These are phyloP conservation scores for Fistulinella cinereoalba DNA, from an alignment of 1,284 basidiomycete species.

Conservation along the genomic window DNA sequence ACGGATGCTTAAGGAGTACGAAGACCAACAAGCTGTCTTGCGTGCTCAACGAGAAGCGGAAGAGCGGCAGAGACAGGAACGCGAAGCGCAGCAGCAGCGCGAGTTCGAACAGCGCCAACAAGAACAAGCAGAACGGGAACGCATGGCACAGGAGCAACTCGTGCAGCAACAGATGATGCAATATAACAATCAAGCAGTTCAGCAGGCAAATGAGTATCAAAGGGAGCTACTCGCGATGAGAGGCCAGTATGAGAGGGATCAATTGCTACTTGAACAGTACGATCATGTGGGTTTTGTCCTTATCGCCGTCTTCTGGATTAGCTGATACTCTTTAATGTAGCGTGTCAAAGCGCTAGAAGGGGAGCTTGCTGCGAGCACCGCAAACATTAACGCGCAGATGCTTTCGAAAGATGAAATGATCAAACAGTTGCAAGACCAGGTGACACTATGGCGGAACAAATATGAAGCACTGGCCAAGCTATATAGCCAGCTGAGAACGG, in stretches of 20 bases:
- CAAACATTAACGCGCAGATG: conserved; percentile 87
- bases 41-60: conserved; percentile 81
- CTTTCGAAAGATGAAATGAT: conserved; percentile 94
- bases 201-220: conserved; percentile 79
- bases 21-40: conserved; percentile 88
- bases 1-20: conserved; percentile 94
- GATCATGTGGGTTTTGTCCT: conserved; percentile 64
- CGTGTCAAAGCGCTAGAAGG: conserved; percentile 96
- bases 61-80: conserved; percentile 74
- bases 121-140: conserved; percentile 86
- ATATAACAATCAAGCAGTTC: conserved; percentile 66
- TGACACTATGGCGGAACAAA: conserved; percentile 96
- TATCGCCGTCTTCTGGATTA: neutral
- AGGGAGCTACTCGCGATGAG: conserved; percentile 90
- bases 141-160: conserved; percentile 86
- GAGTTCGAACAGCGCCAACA: conserved; percentile 92
- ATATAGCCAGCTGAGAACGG: conserved; percentile 95
- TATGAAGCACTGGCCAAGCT: conserved; percentile 98
- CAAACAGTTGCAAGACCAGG: conserved; percentile 95
- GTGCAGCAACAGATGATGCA: conserved; percentile 76
- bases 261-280: conserved; percentile 97
- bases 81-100: conserved; percentile 77
- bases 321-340: conserved; percentile 39
- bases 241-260: conserved; percentile 97
- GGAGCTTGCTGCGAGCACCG: conserved; percentile 78